Evolutionary conservation across 306 rosid genomes (phyloP).

Genomic region (Casuarina glauca): DNA sequence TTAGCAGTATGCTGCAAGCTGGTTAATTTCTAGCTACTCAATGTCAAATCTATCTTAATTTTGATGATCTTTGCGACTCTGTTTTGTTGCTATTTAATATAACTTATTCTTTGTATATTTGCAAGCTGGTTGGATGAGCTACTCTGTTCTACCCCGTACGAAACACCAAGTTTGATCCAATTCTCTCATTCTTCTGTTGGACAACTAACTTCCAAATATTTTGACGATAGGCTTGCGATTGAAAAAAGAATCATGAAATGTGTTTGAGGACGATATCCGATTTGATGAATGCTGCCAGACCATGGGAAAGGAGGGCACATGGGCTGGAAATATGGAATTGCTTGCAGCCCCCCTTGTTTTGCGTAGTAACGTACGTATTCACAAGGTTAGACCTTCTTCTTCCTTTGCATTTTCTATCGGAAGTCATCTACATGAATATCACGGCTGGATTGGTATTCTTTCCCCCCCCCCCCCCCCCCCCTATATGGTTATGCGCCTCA

Average conservation of each 20-base stretch:
- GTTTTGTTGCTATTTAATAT: neutral
- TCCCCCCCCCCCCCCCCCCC: too few species aligned
- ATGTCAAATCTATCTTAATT: neutral
- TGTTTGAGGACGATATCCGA: slow-evolving; percentile 85
- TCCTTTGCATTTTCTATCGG: slow-evolving; percentile 15
- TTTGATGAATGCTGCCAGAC: slow-evolving; percentile 70
- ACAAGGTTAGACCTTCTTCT: slow-evolving; percentile 46
- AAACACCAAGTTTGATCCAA: neutral
- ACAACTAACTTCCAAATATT: slow-evolving; percentile 28
- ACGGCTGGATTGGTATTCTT: neutral
- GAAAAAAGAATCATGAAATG: slow-evolving; percentile 67
- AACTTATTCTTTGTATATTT: neutral
- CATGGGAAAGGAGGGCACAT: slow-evolving; percentile 81
- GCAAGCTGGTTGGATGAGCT: neutral
- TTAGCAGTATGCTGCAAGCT: too few species aligned
- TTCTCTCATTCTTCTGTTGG: slow-evolving; percentile 10
- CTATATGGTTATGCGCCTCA: neutral
- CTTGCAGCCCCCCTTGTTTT: slow-evolving; percentile 90
- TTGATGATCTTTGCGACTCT: neutral
- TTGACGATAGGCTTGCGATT: slow-evolving; percentile 35
- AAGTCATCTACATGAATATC: slow-evolving; percentile 17
- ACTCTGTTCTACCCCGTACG: neutral
- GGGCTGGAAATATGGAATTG: slow-evolving; percentile 93
- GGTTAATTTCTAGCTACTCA: neutral
- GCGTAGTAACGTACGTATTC: slow-evolving; percentile 74